Evolutionary conservation across 257 asterid genomes (phyloP).

Genomic region (Salvia miltiorrhiza): DNA sequence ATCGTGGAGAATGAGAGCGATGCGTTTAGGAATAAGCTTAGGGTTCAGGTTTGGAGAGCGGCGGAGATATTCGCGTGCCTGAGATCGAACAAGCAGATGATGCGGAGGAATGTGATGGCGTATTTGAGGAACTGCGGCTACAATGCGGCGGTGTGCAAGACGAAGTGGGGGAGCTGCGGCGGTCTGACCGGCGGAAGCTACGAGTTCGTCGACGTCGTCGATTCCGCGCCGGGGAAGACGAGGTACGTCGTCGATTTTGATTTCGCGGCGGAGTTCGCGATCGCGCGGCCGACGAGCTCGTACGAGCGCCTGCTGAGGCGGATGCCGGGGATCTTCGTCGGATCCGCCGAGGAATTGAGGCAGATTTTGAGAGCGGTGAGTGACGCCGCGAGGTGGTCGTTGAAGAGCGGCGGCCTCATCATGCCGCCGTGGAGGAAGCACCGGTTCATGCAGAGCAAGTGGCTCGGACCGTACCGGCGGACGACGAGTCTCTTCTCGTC

Average conservation of each 20-base stretch:
- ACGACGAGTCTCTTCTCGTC: slow-evolving; percentile 39
- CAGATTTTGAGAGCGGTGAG: slow-evolving; percentile 49
- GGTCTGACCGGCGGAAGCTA: slow-evolving; percentile 63
- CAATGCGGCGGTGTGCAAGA: slow-evolving; percentile 73
- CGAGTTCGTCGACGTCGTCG: slow-evolving; percentile 77
- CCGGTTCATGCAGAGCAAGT: slow-evolving; percentile 78
- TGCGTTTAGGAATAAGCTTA: slow-evolving; percentile 36
- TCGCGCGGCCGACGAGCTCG: slow-evolving; percentile 63
- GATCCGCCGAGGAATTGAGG: slow-evolving; percentile 50
- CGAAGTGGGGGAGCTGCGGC: slow-evolving; percentile 73
- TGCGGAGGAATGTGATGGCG: slow-evolving; percentile 63
- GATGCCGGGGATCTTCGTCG: slow-evolving; percentile 54
- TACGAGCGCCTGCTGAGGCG: slow-evolving; percentile 38
- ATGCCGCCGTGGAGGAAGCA: slow-evolving; percentile 86
- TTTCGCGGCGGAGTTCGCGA: slow-evolving; percentile 62
- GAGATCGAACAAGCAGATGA: slow-evolving; percentile 26
- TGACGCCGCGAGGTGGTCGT: slow-evolving; percentile 57
- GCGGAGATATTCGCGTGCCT: slow-evolving; percentile 37
- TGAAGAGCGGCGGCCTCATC: slow-evolving; percentile 55
- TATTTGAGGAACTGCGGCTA: slow-evolving; percentile 58
- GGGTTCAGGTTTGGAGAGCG: slow-evolving; percentile 34
- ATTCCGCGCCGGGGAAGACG: background rate
- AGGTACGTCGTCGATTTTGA: slow-evolving; percentile 64
- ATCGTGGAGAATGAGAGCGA: slow-evolving; percentile 30
- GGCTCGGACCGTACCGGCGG: slow-evolving; percentile 63